These are phyloP conservation scores for Uncinocarpus reesii DNA, from an alignment of 2,329 filamentous ascomycete species.

Conservation along the genomic window DNA sequence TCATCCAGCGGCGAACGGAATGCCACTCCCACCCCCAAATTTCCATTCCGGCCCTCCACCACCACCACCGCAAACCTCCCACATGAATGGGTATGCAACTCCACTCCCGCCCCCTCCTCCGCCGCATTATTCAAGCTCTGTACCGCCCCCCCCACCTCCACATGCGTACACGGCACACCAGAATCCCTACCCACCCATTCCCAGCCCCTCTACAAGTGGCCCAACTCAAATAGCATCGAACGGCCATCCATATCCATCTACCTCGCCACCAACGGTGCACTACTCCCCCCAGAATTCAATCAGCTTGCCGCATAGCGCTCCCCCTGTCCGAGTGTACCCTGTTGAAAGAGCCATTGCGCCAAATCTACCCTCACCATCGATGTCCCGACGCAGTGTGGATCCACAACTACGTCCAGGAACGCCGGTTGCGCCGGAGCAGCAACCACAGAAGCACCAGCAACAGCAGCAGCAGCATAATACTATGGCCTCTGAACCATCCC, in stretches of 20 bases:
- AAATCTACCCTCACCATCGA: conserved; percentile 29
- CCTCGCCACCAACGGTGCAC: conserved; percentile 31
- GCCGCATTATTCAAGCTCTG: conserved; percentile 28
- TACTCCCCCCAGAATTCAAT: conserved; percentile 30
- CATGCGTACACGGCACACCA: conserved; percentile 15
- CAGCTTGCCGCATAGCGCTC: conserved; percentile 27
- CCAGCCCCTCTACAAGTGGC: neutral
- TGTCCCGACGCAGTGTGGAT: conserved; percentile 28
- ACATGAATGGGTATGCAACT: conserved; percentile 24
- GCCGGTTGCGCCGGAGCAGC: conserved; percentile 18
- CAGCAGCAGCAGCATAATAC: conserved; percentile 10
- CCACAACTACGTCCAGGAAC: conserved; percentile 28
- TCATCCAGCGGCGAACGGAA: conserved; percentile 16
- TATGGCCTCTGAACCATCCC: neutral
- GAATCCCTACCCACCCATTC: neutral
- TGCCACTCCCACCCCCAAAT: conserved; percentile 26
- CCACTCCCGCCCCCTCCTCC: conserved; percentile 27
- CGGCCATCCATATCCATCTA: conserved; percentile 29
- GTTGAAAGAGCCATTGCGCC: conserved; percentile 30
- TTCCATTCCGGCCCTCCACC: conserved; percentile 33
- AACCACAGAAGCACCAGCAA: no score
- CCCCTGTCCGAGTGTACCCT: conserved; percentile 31
- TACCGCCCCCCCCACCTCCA: conserved; percentile 24
- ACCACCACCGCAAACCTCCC: conserved; percentile 24
- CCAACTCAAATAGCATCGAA: conserved; percentile 12